A percentile compares a stretch with the other conserved stretches of the same genome.
phyloP scores from a whole-genome alignment of 2,329 filamentous ascomycete species.

The Hawksworthiomyces lignivorus region DNA sequence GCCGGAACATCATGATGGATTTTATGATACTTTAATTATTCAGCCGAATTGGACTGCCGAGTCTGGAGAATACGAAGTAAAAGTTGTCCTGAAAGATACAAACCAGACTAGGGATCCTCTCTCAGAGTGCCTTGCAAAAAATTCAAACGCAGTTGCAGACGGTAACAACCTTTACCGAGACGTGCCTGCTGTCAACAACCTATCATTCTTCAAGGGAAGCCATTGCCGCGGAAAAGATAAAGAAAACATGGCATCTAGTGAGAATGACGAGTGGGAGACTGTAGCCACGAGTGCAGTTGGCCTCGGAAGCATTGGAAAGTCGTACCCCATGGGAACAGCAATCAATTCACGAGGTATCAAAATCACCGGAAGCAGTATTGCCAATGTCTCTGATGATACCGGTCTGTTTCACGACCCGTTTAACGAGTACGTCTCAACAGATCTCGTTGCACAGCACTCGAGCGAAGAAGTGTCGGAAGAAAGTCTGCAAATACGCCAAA shows the following conservation, averaged over 20 bases:
- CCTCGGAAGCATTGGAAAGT: conserved; percentile 17
- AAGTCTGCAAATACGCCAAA: conserved; percentile 11
- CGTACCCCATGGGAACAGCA: neutral
- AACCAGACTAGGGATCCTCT: no score
- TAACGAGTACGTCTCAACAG: conserved; percentile 20
- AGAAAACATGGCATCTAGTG: conserved; percentile 16
- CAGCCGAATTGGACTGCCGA: conserved; percentile 11
- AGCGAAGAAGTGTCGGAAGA: conserved; percentile 10
- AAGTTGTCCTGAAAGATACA: conserved; percentile 15
- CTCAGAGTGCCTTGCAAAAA: no score
- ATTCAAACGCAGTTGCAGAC: no score
- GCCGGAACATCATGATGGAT: conserved; percentile 6
- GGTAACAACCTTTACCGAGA: neutral
- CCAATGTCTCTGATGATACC: conserved; percentile 33
- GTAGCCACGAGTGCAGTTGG: conserved; percentile 25
- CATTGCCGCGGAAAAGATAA: neutral
- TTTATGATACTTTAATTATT: conserved; percentile 12
- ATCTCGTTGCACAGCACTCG: conserved; percentile 21
- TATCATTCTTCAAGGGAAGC: neutral
- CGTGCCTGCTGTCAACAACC: neutral
- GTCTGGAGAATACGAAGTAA: conserved; percentile 15
- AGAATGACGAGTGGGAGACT: conserved; percentile 33
- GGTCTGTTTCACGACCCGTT: conserved; percentile 11
- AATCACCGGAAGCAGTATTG: conserved; percentile 33
- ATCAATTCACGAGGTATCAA: conserved; percentile 7